Base-by-base conservation (phyloP, 2,329 filamentous ascomycete species). In the Aspergillus proliferans region DNA sequence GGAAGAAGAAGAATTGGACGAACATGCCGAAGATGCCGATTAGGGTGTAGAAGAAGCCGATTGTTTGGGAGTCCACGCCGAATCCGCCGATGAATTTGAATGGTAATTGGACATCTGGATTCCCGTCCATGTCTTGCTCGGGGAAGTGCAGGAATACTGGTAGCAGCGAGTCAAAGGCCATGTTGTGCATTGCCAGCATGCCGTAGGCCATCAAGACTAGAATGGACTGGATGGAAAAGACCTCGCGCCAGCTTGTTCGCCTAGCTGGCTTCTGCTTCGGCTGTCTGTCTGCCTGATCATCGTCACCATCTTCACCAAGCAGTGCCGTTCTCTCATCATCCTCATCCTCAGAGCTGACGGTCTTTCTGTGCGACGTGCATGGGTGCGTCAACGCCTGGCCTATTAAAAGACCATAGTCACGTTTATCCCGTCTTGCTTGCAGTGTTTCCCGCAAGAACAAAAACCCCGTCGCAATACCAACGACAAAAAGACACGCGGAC, bases 391-490 rank as follows among this genome's bases (percentile, higher is more conserved):
- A 70, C 46, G 82, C 82, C 46, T 84, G 74, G 2, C 92, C 92
- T 0, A 94, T 71, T 2, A 82, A 66, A 3, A 93, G 70, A 2
- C 92, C 92, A 72, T 86, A 87, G 67, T 97, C 92, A 15, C 73
- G 77, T 4, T 77, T 71, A 49, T 86, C 71, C 43, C 81, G 84
- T 60, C 84, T 87, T 14, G 81, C 81, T 34, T 85, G 85, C 1
- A 95, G 74, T 0, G 93, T 95, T 79, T 98, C 92, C 74, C 84
- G 80, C 9, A 97, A 78, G 62, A 95, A 98, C 1, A 97, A 70
- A 10, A 83, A 72, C 0, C 88, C 91, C 6, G 81, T 85, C 0
- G 80, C 69, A 24, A 93, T 82, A 0, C 91, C 92, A 24, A 90
- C 67, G 18, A 90, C 69, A 65, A 97, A 96, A 57, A 97, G 82